Evolutionary conservation across 805 yeast species (phyloP).

Genomic region (Ogataea haglerorum): DNA sequence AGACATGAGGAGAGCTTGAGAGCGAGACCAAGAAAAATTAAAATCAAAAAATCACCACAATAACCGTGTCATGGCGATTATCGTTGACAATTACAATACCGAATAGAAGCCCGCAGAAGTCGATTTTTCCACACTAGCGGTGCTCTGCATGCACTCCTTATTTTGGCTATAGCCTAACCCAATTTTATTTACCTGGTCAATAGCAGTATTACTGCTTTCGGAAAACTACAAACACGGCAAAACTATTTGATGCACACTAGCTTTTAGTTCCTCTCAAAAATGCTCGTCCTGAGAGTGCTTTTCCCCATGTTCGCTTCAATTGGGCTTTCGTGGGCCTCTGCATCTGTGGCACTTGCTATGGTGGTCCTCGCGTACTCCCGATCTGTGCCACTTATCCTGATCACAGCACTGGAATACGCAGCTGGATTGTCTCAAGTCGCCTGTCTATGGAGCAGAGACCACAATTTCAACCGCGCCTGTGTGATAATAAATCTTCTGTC

Average conservation of each 20-base stretch:
- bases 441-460: background rate
- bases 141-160: background rate
- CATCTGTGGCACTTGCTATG: constrained; percentile 13
- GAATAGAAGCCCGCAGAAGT: background rate
- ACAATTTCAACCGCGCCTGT: background rate
- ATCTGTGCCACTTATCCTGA: constrained; percentile 3
- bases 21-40: constrained; percentile 4
- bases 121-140: background rate
- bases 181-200: background rate
- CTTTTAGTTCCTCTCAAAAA: background rate
- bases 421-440: constrained; percentile 4
- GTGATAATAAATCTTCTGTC: constrained; percentile 7
- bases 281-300: constrained; percentile 1
- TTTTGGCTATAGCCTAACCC: background rate
- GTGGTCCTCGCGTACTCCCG: constrained; percentile 3
- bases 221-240: constrained; percentile 6
- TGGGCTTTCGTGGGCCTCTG: constrained; percentile 12
- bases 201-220: constrained; percentile 3
- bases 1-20: constrained; percentile 2
- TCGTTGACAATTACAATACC: background rate
- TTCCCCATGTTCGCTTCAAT: constrained; percentile 8
- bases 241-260: constrained; percentile 4
- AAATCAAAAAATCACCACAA: background rate
- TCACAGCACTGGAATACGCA: constrained; percentile 4
- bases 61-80: background rate